These are phyloP conservation scores for Cyclotella distinguenda DNA, from an alignment of 108 stramenopile species.

Conservation along the genomic window DNA sequence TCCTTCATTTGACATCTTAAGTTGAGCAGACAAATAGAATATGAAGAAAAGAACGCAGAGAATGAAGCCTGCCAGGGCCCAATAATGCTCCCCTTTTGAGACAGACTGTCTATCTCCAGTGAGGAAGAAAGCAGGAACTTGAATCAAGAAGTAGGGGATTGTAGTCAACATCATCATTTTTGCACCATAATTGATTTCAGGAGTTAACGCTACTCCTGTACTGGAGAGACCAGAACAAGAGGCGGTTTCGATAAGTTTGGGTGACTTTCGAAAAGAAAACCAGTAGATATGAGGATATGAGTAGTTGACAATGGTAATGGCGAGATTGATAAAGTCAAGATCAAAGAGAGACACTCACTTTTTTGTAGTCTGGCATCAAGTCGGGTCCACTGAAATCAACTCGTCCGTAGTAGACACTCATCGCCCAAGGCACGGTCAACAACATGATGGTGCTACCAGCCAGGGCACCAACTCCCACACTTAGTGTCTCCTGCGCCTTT, in stretches of 20 bases:
- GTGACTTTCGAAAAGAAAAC: too few relatives aligned
- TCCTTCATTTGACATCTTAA: constrained; percentile 57
- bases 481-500: constrained; percentile 80
- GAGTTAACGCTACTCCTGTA: constrained; percentile 70
- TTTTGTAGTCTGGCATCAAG: constrained; percentile 48
- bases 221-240: constrained; percentile 10
- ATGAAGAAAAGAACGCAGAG: constrained; percentile 70
- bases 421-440: constrained; percentile 90
- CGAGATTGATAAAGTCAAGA: too few relatives aligned
- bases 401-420: constrained; percentile 85
- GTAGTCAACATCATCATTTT: constrained; percentile 82
- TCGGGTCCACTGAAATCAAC: constrained; percentile 71
- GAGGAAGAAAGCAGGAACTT: constrained; percentile 76
- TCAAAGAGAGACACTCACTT: too few relatives aligned
- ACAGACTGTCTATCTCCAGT: constrained; percentile 60
- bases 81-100: constrained; percentile 73
- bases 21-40: constrained; percentile 72
- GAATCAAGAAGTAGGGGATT: constrained; percentile 88
- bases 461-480: constrained; percentile 95
- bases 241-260: constrained; percentile 47
- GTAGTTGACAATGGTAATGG: too few relatives aligned
- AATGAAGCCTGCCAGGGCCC: constrained; percentile 69
- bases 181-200: constrained; percentile 65
- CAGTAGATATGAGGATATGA: too few relatives aligned
- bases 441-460: constrained; percentile 98